Evolutionary conservation across 495 filamentous ascomycete genomes (phyloP), one percentile per base, ranked within the genome.

Genomic region (Hypoxylon perforatum): DNA sequence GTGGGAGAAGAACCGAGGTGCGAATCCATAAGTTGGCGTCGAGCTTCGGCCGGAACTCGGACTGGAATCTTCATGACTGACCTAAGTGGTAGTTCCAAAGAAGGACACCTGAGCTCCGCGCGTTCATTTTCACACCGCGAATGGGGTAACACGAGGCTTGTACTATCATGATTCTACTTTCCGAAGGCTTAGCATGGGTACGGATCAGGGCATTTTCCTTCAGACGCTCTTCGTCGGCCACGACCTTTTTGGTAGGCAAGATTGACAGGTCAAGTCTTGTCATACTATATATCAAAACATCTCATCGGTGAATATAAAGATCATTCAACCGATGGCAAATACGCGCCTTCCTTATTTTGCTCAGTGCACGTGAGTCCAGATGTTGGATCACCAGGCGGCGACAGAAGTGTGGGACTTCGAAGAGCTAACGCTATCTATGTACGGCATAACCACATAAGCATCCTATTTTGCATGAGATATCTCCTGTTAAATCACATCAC

Each of bases 1-100:
- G 39, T 75, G 72, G 72, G 72, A 70, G 48, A 75, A 75, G 72
- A 75, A 75, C 51, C 69, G 35, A 45, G 58, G 69, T 72, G 42
- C 54, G 72, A 49, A 28, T 1, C 47, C 14, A 11, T 33, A 25
- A 17, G 30, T 25, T 38, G 41, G n/a, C n/a, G n/a, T n/a, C 49
- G 11, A 35, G 11, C 30, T 5, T 35, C 30, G 5, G 15, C 36
- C 36, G 11, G n/a, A n/a, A 28, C 25, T 3, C 25, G n/a, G n/a
- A 25, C n/a, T 15, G 39, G 12, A 14, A 22, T 15, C 39, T 0
- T 5, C 38, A 28, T 25, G 33, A 45, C 65, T 72, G 39, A 69
- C 22, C 25, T 15, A 7, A 8, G 28, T 45, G 3, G 36, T 45
- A 74, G 68, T 51, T 15, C 59, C 60, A 4, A 74, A 74, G 62